A percentile compares a stretch with the other conserved stretches of the same genome.
Evolutionary conservation across 208 protist genomes (phyloP).

Genomic region (Acanthamoeba castellanii): DNA sequence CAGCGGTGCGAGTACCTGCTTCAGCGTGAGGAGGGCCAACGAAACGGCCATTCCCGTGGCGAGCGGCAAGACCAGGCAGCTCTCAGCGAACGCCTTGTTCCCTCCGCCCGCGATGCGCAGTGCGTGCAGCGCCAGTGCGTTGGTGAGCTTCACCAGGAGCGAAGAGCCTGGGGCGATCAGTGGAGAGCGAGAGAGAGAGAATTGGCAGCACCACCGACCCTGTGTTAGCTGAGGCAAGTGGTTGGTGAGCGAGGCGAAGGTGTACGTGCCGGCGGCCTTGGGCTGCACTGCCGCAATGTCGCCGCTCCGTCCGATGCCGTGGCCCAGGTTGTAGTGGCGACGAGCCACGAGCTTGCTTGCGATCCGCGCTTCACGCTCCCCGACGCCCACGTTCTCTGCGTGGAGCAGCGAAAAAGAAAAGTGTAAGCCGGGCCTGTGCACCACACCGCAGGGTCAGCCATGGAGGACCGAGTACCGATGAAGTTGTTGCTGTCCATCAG

Average conservation of each 20-base stretch:
- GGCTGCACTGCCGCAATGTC: constrained; percentile 96
- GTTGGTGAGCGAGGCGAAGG: neutral
- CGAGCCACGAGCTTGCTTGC: constrained; percentile 90
- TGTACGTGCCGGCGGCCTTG: constrained; percentile 95
- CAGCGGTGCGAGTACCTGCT: neutral
- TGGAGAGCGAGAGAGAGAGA: neutral
- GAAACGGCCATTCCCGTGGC: constrained; percentile 97
- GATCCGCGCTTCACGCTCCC: constrained; percentile 97
- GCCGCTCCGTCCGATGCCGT: constrained; percentile 97
- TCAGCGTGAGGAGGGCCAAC: constrained; percentile 90
- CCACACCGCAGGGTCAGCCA: constrained; percentile 16
- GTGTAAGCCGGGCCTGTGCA: neutral
- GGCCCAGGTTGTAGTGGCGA: constrained; percentile 93
- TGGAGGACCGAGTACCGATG: constrained; percentile 27
- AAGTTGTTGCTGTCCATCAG: constrained; percentile 96
- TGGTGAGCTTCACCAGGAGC: constrained; percentile 94
- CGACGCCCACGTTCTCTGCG: constrained; percentile 94
- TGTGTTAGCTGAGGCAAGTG: no score
- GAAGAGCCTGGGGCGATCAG: constrained; percentile 90
- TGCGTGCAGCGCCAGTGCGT: constrained; percentile 92
- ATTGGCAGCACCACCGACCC: neutral
- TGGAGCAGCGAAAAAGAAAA: neutral
- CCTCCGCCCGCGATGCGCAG: constrained; percentile 72
- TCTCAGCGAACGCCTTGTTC: constrained; percentile 46
- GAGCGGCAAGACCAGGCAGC: constrained; percentile 94